These are phyloP conservation scores for Thraustochytrium striatum DNA, from an alignment of 352 stramenopile genomes.

Conservation along the genomic window DNA sequence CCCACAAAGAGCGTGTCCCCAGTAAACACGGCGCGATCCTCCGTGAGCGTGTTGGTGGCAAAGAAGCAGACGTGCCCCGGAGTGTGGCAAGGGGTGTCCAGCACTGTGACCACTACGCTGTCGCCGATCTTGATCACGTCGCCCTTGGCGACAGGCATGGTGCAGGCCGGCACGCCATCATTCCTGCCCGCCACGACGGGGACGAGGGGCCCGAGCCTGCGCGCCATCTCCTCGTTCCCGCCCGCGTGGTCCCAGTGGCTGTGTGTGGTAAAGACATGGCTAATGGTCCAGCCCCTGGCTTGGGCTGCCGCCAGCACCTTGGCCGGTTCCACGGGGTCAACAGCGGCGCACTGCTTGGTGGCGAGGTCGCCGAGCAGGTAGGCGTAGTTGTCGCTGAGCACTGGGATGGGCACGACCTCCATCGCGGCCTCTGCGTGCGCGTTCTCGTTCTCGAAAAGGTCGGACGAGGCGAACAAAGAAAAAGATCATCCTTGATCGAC, in stretches of 20 bases:
- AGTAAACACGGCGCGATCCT: constrained; percentile 72
- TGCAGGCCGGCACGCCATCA: constrained; percentile 62
- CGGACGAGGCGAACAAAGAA: too few relatives aligned
- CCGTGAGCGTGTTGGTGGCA: constrained; percentile 41
- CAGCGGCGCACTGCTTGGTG: constrained; percentile 64
- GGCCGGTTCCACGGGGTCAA: constrained; percentile 77
- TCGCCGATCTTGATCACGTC: constrained; percentile 66
- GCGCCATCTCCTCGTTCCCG: constrained; percentile 69
- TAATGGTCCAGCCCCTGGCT: constrained; percentile 63
- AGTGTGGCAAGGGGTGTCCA: constrained; percentile 83
- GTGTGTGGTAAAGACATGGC: constrained; percentile 78
- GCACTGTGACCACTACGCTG: constrained; percentile 53
- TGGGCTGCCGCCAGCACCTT: constrained; percentile 68
- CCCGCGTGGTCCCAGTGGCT: constrained; percentile 81
- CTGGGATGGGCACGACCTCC: constrained; percentile 70
- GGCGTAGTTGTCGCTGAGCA: constrained; percentile 83
- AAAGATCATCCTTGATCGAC: too few relatives aligned
- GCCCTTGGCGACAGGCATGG: constrained; percentile 61
- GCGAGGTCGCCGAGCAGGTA: constrained; percentile 63
- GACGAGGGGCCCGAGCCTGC: constrained; percentile 60
- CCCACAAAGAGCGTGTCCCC: constrained; percentile 84
- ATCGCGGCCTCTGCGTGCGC: too few relatives aligned
- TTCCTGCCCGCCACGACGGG: constrained; percentile 65
- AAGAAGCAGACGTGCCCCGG: constrained; percentile 69
- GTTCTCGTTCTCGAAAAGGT: too few relatives aligned